Evolutionary conservation across 148 eudicot genomes (phyloP), one percentile per base, ranked within the genome.

Genomic region (Chenopodium quinoa): DNA sequence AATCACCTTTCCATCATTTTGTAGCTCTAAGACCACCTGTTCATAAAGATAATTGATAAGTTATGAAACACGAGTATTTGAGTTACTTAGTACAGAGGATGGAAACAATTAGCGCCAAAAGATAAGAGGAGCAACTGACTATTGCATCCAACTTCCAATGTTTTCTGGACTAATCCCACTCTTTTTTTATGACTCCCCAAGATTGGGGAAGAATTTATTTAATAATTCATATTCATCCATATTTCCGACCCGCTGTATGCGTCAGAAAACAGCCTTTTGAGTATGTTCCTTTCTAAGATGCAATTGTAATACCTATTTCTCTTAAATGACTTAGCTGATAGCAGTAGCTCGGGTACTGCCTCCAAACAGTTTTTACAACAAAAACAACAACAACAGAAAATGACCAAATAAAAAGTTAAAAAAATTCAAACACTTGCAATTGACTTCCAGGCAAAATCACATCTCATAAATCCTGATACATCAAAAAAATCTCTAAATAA

Each of bases 1-100:
- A 32, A 86, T 88, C 81, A 95, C 80, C 84, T 89, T 90, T 34
- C 97, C 97, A 87, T 91, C 92, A 78, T 78, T 89, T 65, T 90
- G 94, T 71, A 95, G 89, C 90, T 91, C 97, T 89, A 93, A 80
- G 76, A 91, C 93, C 82, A 95, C 92, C 97, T 95, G 82, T 50
- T 77, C 52, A 72, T 65, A 16, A 19, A 31, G 9, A 62, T 31
- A 48, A 70, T 20, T 73, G 31, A 46, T 32, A 63, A 66, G 44
- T 44, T 17, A 25, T 40, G 14, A 17, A 70, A 76, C 68, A 40
- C 31, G 13, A 44, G 25, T 58, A 10, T 46, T 14, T 46, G 66
- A 14, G 5, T 27, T 9, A 68, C 54, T 56, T 23, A 11, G 46
- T 44, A 78, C 5, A 34, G 37, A 34, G 37, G 2, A 62, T 2